Evolutionary conservation across 371 early-diverging fungal species (phyloP).

Genomic region (Circinella minor): DNA sequence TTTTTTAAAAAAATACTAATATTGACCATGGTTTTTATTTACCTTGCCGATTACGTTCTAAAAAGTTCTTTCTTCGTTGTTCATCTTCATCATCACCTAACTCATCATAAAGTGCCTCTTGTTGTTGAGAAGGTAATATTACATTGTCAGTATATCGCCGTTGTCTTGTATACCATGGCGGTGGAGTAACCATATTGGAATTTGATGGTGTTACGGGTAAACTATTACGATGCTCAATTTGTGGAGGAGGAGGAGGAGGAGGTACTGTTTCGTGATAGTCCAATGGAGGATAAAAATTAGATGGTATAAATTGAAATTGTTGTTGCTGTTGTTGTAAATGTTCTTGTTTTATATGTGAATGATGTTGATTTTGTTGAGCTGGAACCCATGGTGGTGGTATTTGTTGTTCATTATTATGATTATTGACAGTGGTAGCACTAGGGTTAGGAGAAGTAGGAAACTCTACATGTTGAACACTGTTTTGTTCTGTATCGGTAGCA

Average conservation of each 20-base stretch:
- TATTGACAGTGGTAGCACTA: too few species aligned
- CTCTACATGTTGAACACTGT: not conserved
- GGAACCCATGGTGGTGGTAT: too few species aligned
- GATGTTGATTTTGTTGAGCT: not conserved
- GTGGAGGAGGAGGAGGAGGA: not conserved
- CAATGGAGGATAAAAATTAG: not conserved
- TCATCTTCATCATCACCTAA: slow-evolving; percentile 36
- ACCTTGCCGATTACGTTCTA: slow-evolving; percentile 82
- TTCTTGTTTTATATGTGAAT: not conserved
- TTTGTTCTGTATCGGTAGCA: not conserved
- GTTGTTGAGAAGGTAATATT: not conserved
- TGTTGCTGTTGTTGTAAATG: not conserved
- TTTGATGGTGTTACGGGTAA: not conserved
- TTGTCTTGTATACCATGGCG: not conserved
- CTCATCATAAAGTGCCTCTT: slow-evolving; percentile 15
- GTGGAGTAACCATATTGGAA: too few species aligned
- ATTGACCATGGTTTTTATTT: not conserved
- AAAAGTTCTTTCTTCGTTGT: slow-evolving; percentile 66
- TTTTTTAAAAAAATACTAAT: too few species aligned
- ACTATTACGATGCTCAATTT: slow-evolving; percentile 1
- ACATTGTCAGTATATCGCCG: slow-evolving; percentile 3
- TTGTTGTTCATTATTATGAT: too few species aligned
- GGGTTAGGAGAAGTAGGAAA: too few species aligned
- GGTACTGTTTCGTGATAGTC: not conserved
- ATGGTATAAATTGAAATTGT: not conserved